Base-by-base conservation (phyloP, 2,329 filamentous ascomycete species). In the Colletotrichum eleusines region DNA sequence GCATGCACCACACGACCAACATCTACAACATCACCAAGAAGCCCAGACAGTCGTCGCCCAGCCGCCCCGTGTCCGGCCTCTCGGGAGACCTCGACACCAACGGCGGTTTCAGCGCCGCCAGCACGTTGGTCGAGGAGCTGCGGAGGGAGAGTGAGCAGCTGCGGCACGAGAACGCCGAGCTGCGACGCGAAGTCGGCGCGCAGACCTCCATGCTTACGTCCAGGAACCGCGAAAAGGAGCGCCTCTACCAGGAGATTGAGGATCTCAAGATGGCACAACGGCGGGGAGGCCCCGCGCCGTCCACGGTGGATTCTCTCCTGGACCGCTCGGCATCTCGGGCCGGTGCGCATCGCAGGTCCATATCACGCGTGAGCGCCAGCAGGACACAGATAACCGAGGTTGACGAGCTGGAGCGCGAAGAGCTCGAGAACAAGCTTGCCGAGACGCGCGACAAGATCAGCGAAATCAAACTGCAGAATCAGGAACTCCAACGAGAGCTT, bases 151-250 rank as follows among this genome's bases (percentile, higher is more conserved):
- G 87, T 66, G 92, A 94, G 73, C 92, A 97, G 75, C 84, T 98
- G 35, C 91, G 93, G 62, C 94, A 95, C 77, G 95, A 98, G 77
- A 98, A 98, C 76, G 94, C 94, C 3, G 95, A 98, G 79, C 82
- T 99, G 40, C 90, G 95, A 63, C 92, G 95, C 64, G 95, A 98
- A 80, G 93, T 98, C 38, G 94, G 95, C 72, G 96, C 96, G 3
- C 96, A 99, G 79, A 97, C 95, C 0, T 98, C 95, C 0, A 98
- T 99, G 94, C 87, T 99, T 42, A 98, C 95, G 1, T 98, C 96
- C 44, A 89, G 96, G 31, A 98, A 98, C 77, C 92, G 94, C 33
- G 96, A 99, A 78, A 97, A 97, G 78, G 95, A 98, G 78, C 90
- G 94, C 6, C 86, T 99, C 11, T 97, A 98, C 80, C 94, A 97